Evolutionary conservation across 2,329 filamentous ascomycete species (phyloP).

Genomic region (Helotiales sp.): DNA sequence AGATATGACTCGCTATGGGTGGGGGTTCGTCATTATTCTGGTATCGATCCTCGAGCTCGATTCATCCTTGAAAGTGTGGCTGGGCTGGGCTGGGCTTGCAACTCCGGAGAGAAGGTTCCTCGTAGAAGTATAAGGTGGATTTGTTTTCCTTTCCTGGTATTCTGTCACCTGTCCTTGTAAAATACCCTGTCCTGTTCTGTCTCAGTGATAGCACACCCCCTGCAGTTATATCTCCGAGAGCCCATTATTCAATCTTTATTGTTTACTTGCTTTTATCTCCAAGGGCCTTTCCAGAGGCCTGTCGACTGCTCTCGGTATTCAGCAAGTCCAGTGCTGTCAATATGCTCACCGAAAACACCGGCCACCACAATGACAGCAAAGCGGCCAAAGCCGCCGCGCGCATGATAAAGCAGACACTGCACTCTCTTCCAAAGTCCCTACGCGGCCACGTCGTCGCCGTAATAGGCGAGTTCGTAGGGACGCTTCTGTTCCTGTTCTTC

Average conservation of each 20-base stretch:
- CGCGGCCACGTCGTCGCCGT: conserved; percentile 36
- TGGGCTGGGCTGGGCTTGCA: background rate
- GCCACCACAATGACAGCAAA: background rate
- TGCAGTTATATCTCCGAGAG: background rate
- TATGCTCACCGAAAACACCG: background rate
- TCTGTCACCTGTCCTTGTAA: background rate
- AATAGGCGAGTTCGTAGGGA: conserved; percentile 42
- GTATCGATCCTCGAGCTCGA: background rate
- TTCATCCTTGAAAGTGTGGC: background rate
- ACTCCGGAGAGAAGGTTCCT: background rate
- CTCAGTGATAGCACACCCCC: background rate
- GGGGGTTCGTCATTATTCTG: background rate
- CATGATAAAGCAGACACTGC: background rate
- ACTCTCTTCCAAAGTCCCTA: background rate
- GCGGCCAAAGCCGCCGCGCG: background rate
- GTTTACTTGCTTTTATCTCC: background rate
- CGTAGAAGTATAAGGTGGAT: background rate
- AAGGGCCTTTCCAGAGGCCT: too few species aligned
- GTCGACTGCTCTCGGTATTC: too few species aligned
- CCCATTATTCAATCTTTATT: background rate
- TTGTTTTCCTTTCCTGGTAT: background rate
- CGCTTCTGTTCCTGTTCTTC: conserved; percentile 46
- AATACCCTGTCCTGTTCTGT: background rate
- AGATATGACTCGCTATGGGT: too few species aligned
- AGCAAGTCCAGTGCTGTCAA: too few species aligned